phyloP scores from a whole-genome alignment of 768 basidiomycete species.

The Boletus bicolor region DNA sequence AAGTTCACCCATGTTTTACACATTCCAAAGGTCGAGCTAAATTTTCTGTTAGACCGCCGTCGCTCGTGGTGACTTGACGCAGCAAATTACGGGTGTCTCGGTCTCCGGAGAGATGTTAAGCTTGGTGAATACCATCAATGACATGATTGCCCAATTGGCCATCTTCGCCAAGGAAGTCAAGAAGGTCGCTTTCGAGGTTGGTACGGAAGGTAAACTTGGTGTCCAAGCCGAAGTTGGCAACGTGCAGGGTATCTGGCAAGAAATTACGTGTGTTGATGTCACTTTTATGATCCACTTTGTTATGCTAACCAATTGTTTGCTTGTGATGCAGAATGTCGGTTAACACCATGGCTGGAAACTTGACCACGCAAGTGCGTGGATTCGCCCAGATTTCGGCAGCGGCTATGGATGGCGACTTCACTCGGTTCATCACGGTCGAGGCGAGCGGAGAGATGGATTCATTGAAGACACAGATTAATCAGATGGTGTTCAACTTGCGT shows the following conservation, averaged over 20 bases:
- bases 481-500: slow-evolving; percentile 97
- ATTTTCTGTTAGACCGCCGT: slow-evolving; percentile 67
- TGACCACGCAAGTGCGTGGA: slow-evolving; percentile 98
- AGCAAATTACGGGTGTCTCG: slow-evolving; percentile 89
- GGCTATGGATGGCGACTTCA: slow-evolving; percentile 98
- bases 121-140: slow-evolving; percentile 96
- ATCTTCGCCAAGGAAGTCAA: slow-evolving; percentile 81
- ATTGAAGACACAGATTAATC: slow-evolving; percentile 97
- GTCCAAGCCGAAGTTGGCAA: slow-evolving; percentile 97
- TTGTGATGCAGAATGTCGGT: slow-evolving; percentile 69
- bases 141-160: slow-evolving; percentile 68
- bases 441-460: slow-evolving; percentile 99
- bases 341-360: slow-evolving; percentile 95
- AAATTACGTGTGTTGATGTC: slow-evolving; percentile 76
- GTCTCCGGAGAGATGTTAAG: slow-evolving; percentile 96
- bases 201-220: slow-evolving; percentile 97
- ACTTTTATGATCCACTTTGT: not conserved
- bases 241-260: slow-evolving; percentile 97
- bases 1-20: slow-evolving; percentile 25
- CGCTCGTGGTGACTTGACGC: slow-evolving; percentile 87
- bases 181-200: slow-evolving; percentile 95
- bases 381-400: slow-evolving; percentile 99
- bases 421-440: slow-evolving; percentile 98
- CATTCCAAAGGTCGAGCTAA: not conserved
- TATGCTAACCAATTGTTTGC: not conserved